Evolutionary conservation across 305 asterid species (phyloP), one percentile per base, ranked within the genome.

Genomic region (Salvia sclarea): DNA sequence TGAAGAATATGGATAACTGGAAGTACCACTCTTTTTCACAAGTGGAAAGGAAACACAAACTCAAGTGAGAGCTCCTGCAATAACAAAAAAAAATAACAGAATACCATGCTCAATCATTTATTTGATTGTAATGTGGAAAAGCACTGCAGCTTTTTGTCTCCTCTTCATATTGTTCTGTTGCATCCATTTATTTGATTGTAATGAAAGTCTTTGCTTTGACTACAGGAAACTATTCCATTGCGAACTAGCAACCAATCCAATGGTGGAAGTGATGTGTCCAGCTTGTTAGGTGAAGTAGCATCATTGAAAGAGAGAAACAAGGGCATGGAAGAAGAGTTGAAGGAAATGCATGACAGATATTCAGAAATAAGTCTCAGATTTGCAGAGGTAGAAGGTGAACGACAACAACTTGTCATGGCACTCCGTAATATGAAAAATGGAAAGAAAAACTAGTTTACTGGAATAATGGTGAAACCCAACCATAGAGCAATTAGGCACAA

Each of bases 311-410:
- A 90, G 72, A 82, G 67, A 76, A 88, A 90, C 82, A 84, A 80
- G 73, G 80, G 80, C 75, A 88, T 84, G 95, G 97, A 82, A 63
- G 78, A 78, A 30, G 95, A 86, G 73, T 64, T 93, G 77, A 93
- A 85, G 71, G 97, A 88, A 68, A 85, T 93, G 95, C 90, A 81
- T 68, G 97, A 87, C 55, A 84, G 95, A 80, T 93, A 93, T 76
- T 87, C 95, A 76, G 98, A 93, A 82, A 84, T 90, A 76, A 93
- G 98, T 77, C 97, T 93, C 76, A 91, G 73, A 80, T 93, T 90
- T 71, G 98, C 98, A 59, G 96, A 92, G 85, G 98, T 92, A 69
- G 98, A 92, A 84, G 97, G 98, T 72, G 97, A 92, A 84, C 76
- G 98, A 49, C 98, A 93, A 76, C 84, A 93, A 74, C 98, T 93